Conservation (phyloP, 495 filamentous ascomycete genomes). For the Xylaria grammica region DNA sequence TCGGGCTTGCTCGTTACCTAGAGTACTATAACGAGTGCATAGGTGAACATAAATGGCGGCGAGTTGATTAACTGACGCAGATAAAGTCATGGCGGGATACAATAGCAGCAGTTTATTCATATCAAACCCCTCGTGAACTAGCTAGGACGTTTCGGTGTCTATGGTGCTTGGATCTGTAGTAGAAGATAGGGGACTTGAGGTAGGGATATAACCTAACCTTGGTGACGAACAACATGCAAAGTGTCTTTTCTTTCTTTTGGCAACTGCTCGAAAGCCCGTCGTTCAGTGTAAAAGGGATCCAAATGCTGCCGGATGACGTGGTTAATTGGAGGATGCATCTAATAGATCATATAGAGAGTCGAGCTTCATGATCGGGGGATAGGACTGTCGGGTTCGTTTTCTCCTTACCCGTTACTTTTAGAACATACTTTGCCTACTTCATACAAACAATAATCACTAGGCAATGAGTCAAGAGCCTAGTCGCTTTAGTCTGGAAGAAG, state of each 20-base stretch:
- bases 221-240: not conserved
- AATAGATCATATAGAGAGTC: not conserved
- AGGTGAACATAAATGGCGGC: too few species aligned
- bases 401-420: not conserved
- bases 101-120: too few species aligned
- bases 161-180: too few species aligned
- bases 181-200: too few species aligned
- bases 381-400: not conserved
- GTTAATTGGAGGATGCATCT: not conserved
- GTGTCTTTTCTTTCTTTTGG: not conserved
- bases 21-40: too few species aligned
- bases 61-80: too few species aligned
- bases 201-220: not conserved
- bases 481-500: not conserved
- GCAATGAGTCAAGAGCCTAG: not conserved
- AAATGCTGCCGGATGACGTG: not conserved
- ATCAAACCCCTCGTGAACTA: too few species aligned
- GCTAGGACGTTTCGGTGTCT: too few species aligned
- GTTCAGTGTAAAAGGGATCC: conserved; percentile 2
- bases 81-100: too few species aligned
- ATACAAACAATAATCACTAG: not conserved
- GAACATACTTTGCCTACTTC: not conserved
- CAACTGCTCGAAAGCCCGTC: not conserved
- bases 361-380: not conserved
- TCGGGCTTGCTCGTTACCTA: too few species aligned